Evolutionary conservation across 1,139 yeast species (phyloP).

Genomic region (Geotrichum fermentans): DNA sequence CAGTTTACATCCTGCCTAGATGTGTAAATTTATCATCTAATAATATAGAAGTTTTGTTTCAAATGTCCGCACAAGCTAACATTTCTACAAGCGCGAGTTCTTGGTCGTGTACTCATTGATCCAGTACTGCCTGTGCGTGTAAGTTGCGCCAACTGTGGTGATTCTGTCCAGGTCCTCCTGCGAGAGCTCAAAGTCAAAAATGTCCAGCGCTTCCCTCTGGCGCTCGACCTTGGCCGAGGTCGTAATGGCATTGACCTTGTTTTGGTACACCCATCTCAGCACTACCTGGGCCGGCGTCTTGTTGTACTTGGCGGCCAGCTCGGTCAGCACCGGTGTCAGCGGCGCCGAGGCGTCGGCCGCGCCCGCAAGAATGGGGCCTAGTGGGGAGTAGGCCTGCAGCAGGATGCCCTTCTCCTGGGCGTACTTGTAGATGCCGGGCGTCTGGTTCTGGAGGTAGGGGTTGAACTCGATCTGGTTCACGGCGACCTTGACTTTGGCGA

Average conservation of each 20-base stretch:
- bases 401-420: slow-evolving; percentile 49
- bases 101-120: background rate
- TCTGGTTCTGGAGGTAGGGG: slow-evolving; percentile 65
- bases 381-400: slow-evolving; percentile 66
- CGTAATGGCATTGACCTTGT: slow-evolving; percentile 64
- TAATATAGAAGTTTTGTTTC: background rate
- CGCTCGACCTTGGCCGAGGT: slow-evolving; percentile 61
- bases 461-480: slow-evolving; percentile 69
- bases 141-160: slow-evolving; percentile 23
- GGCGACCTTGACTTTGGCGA: slow-evolving; percentile 50
- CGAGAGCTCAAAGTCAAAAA: slow-evolving; percentile 51
- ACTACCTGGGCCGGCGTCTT: slow-evolving; percentile 59
- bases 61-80: background rate
- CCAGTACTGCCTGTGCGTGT: slow-evolving; percentile 20
- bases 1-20: too few species aligned
- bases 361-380: slow-evolving; percentile 46
- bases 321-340: slow-evolving; percentile 36
- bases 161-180: slow-evolving; percentile 47
- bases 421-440: slow-evolving; percentile 60
- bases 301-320: slow-evolving; percentile 50
- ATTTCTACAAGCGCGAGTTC: slow-evolving; percentile 8
- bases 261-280: slow-evolving; percentile 63
- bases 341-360: slow-evolving; percentile 33
- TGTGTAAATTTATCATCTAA: background rate
- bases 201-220: slow-evolving; percentile 51